Base-by-base conservation (phyloP, 257 asterid species). In the Solanum etuberosum region DNA sequence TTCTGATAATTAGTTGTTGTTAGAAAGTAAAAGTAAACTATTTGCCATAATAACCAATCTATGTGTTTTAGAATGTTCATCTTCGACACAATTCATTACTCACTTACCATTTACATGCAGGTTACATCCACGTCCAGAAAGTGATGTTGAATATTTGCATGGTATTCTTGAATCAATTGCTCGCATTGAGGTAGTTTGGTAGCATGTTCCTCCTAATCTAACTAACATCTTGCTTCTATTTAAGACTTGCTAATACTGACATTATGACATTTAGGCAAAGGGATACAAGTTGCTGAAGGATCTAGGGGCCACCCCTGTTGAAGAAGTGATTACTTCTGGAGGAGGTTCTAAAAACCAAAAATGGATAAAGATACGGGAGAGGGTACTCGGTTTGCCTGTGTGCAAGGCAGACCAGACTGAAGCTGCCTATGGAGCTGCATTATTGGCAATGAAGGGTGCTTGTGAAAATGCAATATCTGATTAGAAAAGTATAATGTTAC, bases 381-480 rank as follows among this genome's bases (percentile, higher is more conserved):
- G 99, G 42, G 97, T 96, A 81, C 90, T 96, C 7, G 98, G 98
- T 27, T 77, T 94, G 90, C 98, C 98, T 0, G 98, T 96, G 67
- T 51, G 86, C 21, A 93, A 78, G 90, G 98, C 98, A 7, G 88
- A 90, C 86, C 98, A 96, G 46, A 92, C 98, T 61, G 99, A 96
- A 91, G 98, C 98, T 93, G 98, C 98, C 40, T 95, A 94, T 88
- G 99, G 99, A 54, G 98, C 98, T 89, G 99, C 98, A 23, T 89
- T 95, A 67, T 51, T 96, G 84, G 99, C 98, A 74, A 31, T 92
- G 90, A 96, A 94, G 85, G 99, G 96, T 81, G 91, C 90, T 61
- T 48, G 16, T 14, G 20, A 70, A 67, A 27, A 72, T 68, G 25
- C 29, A 29, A 1, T 18, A 48, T 31, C 29, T 81, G 31, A 81